Evolutionary conservation across 129 eudicot genomes (phyloP).

Genomic region (Pseudognaphalium luteoalbum): DNA sequence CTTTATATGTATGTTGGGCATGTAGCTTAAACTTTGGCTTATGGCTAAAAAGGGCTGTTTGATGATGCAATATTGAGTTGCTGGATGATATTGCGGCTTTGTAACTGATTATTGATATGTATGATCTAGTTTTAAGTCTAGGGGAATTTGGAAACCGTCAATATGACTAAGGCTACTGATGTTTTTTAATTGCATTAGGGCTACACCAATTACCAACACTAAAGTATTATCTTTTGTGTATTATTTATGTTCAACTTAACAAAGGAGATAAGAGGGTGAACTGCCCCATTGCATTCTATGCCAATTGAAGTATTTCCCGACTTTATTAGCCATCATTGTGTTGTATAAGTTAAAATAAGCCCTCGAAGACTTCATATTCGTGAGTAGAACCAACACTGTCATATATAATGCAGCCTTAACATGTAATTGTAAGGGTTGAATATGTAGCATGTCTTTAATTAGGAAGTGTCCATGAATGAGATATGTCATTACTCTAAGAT

Average conservation of each 20-base stretch:
- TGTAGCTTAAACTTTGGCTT: too few species aligned
- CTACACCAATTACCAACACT: not conserved
- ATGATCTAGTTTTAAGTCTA: too few species aligned
- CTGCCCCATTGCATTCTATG: not conserved
- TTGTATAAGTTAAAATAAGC: not conserved
- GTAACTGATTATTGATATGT: too few species aligned
- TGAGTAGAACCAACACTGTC: not conserved
- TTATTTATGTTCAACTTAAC: too few species aligned
- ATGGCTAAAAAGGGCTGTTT: too few species aligned
- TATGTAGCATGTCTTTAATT: not conserved
- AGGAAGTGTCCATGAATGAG: not conserved
- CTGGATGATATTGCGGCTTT: too few species aligned
- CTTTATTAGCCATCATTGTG: not conserved
- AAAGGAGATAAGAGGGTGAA: not conserved
- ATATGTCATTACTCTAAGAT: not conserved
- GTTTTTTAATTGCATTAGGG: not conserved
- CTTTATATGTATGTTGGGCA: too few species aligned
- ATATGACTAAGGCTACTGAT: not conserved
- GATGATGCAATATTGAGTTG: too few species aligned
- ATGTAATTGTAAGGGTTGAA: not conserved
- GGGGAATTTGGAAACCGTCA: too few species aligned
- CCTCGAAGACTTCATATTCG: not conserved
- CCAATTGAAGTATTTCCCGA: not conserved
- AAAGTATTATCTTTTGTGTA: not conserved
- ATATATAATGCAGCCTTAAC: not conserved